These are phyloP conservation scores for Cyberlindnera mrakii DNA, from an alignment of 805 yeast genomes.

Conservation along the genomic window DNA sequence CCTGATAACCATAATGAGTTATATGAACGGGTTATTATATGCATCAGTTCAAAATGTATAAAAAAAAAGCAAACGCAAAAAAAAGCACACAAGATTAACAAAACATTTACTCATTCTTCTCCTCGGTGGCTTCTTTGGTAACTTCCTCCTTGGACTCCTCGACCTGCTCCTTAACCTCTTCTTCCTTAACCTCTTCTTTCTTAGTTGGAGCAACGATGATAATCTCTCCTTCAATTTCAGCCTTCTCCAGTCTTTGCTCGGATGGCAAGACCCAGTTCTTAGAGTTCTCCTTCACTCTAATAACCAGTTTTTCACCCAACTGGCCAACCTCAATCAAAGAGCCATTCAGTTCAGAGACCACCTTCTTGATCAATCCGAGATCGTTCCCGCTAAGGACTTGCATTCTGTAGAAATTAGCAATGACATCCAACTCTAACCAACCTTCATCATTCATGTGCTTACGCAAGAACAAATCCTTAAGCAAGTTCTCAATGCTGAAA, in stretches of 20 bases:
- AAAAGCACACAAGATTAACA: no score
- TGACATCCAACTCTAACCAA: constrained; percentile 54
- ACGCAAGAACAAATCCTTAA: constrained; percentile 79
- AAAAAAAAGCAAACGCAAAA: no score
- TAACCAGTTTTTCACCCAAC: constrained; percentile 41
- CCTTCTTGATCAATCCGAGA: constrained; percentile 43
- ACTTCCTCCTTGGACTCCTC: constrained; percentile 14
- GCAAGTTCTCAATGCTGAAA: constrained; percentile 79
- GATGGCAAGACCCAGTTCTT: constrained; percentile 64
- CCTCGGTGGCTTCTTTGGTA: background rate
- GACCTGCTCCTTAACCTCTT: constrained; percentile 16
- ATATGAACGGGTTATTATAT: no score
- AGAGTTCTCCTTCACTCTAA: constrained; percentile 55
- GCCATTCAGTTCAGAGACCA: constrained; percentile 40
- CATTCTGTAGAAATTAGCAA: constrained; percentile 73
- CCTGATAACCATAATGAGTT: no score
- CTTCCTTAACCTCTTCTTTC: constrained; percentile 5
- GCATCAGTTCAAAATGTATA: no score
- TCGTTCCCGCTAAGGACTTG: constrained; percentile 58
- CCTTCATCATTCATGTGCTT: constrained; percentile 76
- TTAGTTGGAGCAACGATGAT: constrained; percentile 15
- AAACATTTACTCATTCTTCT: no score
- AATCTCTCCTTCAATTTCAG: constrained; percentile 34
- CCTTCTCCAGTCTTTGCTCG: constrained; percentile 40
- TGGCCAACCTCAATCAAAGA: constrained; percentile 33